Evolutionary conservation across 2,329 filamentous ascomycete species (phyloP), one percentile per base, ranked within the genome.

Genomic region (Colletotrichum sp.): DNA sequence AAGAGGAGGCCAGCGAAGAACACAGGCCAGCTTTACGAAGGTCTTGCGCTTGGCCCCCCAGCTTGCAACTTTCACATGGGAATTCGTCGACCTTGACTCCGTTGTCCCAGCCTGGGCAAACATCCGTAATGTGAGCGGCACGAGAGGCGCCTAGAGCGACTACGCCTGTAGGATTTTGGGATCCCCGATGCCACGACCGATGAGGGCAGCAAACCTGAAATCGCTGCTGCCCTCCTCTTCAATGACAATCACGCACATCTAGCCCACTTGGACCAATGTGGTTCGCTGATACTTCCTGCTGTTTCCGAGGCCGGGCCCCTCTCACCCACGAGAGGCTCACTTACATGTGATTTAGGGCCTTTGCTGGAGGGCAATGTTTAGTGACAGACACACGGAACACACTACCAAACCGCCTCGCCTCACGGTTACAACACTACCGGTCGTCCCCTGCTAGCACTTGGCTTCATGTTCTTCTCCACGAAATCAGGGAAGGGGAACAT

Each of bases 331-430:
- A 64, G 26, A 32, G 39, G 30, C 39, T 60, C 36, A 39, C 65
- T 73, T 52, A 69, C 74, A 76, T 76, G 74, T 76, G 74, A 74
- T 74, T 57, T 28, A 32, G 62, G 18, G 63, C 34, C 63, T 24
- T 6, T 30, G 8, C 26, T 18, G 18, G 24, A 21, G 44, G 59
- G 30, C 44, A 10, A 16, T 12, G n/a, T 13, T 13, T n/a, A 32
- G 32, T 21, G 18, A 71, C n/a, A 52, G 63, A 34, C 39, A 67
- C 28, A 67, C 64, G 39, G 39, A 44, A 57, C 44, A 24, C 36
- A 12, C 21, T 57, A 52, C 44, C 44, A 52, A 52, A 21, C 44
- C 44, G 44, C 44, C n/a, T 52, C 44, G 44, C 63, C 36, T 63
- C 36, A 70, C 21, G 24, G 28, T 72, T 30, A 34, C 70, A 64